Evolutionary conservation across 1,284 basidiomycete genomes (phyloP).

Genomic region (Trametes polyzona): DNA sequence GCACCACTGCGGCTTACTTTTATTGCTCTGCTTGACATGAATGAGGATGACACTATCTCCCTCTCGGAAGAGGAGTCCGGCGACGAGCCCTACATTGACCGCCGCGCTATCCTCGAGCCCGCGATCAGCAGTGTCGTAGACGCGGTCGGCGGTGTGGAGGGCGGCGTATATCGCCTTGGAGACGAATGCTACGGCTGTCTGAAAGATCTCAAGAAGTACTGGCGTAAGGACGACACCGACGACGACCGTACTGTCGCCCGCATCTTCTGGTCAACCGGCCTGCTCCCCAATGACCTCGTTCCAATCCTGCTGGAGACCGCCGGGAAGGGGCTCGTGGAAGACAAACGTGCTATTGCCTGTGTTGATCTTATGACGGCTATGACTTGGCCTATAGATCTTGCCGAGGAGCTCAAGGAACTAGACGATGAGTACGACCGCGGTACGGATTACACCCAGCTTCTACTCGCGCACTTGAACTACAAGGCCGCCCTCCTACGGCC

Average conservation of each 20-base stretch:
- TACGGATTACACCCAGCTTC: conserved; percentile 85
- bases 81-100: conserved; percentile 37
- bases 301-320: conserved; percentile 84
- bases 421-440: conserved; percentile 77
- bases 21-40: conserved; percentile 23
- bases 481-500: conserved; percentile 77
- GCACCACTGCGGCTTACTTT: too few relatives aligned
- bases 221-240: conserved; percentile 94
- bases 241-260: conserved; percentile 93
- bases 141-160: conserved; percentile 74
- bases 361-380: conserved; percentile 91
- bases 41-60: conserved; percentile 40
- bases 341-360: conserved; percentile 84
- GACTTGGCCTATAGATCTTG: conserved; percentile 97
- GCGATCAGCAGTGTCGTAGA: conserved; percentile 73
- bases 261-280: conserved; percentile 83
- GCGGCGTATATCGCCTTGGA: conserved; percentile 77
- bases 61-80: conserved; percentile 42
- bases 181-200: conserved; percentile 86
- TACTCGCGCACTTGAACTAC: conserved; percentile 83
- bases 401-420: conserved; percentile 89
- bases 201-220: conserved; percentile 92
- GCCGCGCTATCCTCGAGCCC: conserved; percentile 62
- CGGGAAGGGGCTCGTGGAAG: conserved; percentile 76
- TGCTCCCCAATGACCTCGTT: conserved; percentile 82